Evolutionary conservation across 2,329 filamentous ascomycete species (phyloP).

Genomic region (Trichoderma hamatum): DNA sequence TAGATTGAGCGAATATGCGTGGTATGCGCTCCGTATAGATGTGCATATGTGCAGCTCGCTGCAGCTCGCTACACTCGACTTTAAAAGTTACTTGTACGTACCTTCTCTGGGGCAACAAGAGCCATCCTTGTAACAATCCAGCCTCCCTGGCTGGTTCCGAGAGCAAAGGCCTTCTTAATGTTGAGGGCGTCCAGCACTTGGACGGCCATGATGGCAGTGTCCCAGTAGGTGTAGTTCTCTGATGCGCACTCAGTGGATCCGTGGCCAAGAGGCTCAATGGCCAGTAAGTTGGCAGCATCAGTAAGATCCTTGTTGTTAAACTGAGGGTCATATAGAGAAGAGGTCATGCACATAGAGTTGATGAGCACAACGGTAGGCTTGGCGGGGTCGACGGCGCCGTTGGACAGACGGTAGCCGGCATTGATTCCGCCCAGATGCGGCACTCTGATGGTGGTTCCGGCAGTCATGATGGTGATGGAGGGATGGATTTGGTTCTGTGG

Average conservation of each 20-base stretch:
- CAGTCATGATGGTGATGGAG: slow-evolving; percentile 37
- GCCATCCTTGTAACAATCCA: slow-evolving; percentile 57
- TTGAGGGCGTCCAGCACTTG: slow-evolving; percentile 58
- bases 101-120: slow-evolving; percentile 52
- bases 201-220: slow-evolving; percentile 56
- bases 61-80: background rate
- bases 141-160: slow-evolving; percentile 57
- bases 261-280: slow-evolving; percentile 57
- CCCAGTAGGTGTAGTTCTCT: slow-evolving; percentile 60
- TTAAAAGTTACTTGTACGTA: slow-evolving; percentile 33
- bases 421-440: slow-evolving; percentile 53
- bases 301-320: slow-evolving; percentile 47
- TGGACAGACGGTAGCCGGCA: slow-evolving; percentile 49
- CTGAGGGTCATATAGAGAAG: slow-evolving; percentile 50
- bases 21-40: background rate
- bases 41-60: background rate
- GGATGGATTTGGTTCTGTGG: background rate
- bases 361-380: slow-evolving; percentile 57
- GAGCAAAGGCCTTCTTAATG: slow-evolving; percentile 51
- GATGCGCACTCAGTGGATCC: slow-evolving; percentile 47
- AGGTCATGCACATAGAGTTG: slow-evolving; percentile 56
- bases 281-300: slow-evolving; percentile 51
- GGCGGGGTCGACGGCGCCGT: slow-evolving; percentile 48
- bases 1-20: background rate
- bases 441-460: slow-evolving; percentile 48